Conservation (phyloP, 2,329 filamentous ascomycete genomes). For the Clathrospora elynae region DNA sequence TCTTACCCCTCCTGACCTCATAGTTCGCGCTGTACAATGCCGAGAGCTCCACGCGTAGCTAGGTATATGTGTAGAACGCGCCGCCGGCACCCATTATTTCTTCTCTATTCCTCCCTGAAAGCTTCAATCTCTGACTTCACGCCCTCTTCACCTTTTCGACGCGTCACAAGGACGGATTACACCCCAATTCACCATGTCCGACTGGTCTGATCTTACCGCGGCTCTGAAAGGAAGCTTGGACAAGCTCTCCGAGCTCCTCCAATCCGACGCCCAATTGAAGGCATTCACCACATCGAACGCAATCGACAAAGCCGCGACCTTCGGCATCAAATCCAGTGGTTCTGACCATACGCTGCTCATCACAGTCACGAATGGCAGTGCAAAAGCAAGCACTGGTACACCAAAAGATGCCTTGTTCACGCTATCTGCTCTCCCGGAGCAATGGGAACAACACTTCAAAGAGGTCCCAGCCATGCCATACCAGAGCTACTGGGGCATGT, state of each 20-base stretch:
- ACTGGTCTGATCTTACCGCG: conserved; percentile 42
- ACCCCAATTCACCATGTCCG: conserved; percentile 27
- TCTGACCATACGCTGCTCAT: conserved; percentile 44
- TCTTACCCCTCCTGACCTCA: conserved; percentile 38
- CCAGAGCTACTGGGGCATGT: conserved; percentile 55
- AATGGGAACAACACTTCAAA: conserved; percentile 56
- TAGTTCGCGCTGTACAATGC: conserved; percentile 15
- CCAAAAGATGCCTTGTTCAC: conserved; percentile 47
- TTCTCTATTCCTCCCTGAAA: background rate
- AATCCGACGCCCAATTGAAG: conserved; percentile 43
- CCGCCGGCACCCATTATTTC: conserved; percentile 1
- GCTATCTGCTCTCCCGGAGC: conserved; percentile 51
- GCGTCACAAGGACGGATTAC: background rate
- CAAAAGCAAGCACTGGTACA: conserved; percentile 33
- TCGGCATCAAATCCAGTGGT: conserved; percentile 45
- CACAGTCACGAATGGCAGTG: conserved; percentile 40
- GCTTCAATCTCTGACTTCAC: background rate
- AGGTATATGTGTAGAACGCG: conserved; percentile 18
- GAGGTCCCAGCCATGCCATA: conserved; percentile 52
- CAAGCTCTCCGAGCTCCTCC: conserved; percentile 40
- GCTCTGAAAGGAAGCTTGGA: conserved; percentile 41
- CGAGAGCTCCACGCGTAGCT: conserved; percentile 9
- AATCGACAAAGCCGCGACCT: conserved; percentile 41
- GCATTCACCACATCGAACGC: conserved; percentile 45
- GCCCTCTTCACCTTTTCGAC: background rate